phyloP scores from a whole-genome alignment of 192 early-diverging fungal genomes.

The Backusella liffmaniae region DNA sequence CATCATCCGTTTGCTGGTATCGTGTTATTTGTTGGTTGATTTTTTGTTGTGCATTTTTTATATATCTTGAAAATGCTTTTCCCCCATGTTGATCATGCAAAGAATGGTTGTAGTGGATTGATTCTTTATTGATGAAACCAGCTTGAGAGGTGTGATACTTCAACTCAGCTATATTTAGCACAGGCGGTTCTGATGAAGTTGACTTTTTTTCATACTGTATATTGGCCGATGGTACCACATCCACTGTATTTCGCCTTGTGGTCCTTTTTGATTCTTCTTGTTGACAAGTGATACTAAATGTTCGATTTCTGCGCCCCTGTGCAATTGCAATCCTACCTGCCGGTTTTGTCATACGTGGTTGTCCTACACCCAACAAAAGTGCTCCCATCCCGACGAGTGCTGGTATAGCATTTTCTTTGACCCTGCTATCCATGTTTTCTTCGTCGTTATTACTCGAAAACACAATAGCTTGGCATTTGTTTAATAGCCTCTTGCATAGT shows the following conservation, averaged over 20 bases:
- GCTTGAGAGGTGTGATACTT: slow-evolving; percentile 18
- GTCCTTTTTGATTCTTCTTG: not conserved
- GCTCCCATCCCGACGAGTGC: slow-evolving; percentile 87
- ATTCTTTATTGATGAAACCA: slow-evolving; percentile 28
- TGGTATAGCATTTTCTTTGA: slow-evolving; percentile 69
- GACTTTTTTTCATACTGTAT: slow-evolving; percentile 17
- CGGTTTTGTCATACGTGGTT: slow-evolving; percentile 65
- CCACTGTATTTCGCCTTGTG: not conserved
- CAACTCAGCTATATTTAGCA: not conserved
- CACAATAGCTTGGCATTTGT: slow-evolving; percentile 84
- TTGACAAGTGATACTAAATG: slow-evolving; percentile 22
- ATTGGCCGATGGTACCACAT: slow-evolving; percentile 19
- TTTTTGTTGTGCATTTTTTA: slow-evolving; percentile 36
- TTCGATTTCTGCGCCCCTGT: slow-evolving; percentile 66
- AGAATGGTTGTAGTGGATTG: slow-evolving; percentile 44
- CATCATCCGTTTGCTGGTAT: not conserved
- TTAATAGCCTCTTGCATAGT: slow-evolving; percentile 83
- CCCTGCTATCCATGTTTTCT: slow-evolving; percentile 30
- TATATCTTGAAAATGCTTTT: slow-evolving; percentile 63
- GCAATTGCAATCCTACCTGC: slow-evolving; percentile 75
- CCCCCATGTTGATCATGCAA: slow-evolving; percentile 72
- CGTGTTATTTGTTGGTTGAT: slow-evolving; percentile 27
- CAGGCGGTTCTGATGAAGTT: slow-evolving; percentile 28
- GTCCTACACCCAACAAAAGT: slow-evolving; percentile 66
- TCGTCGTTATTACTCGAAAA: slow-evolving; percentile 52